A percentile compares a stretch with the other conserved stretches of the same genome.
Conservation (phyloP, 2,329 filamentous ascomycete species). For the Penicillium sclerotigenum region DNA sequence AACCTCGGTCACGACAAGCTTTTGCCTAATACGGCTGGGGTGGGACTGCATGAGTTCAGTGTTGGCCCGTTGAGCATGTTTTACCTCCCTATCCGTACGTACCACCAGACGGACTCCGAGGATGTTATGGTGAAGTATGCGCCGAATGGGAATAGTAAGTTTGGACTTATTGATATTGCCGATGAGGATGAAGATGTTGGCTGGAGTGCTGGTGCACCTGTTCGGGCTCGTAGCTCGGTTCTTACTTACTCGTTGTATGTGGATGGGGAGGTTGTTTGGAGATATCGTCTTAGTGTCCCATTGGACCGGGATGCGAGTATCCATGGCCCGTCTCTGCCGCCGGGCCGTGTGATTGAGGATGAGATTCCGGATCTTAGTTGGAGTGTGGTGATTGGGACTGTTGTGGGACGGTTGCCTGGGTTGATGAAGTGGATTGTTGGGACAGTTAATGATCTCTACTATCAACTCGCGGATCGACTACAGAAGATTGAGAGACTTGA, state of each 20-base stretch:
- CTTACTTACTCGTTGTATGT: constrained; percentile 79
- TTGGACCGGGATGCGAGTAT: constrained; percentile 15
- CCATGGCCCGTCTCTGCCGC: constrained; percentile 20
- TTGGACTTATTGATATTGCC: constrained; percentile 77
- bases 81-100: constrained; percentile 80
- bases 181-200: constrained; percentile 51
- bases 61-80: constrained; percentile 92
- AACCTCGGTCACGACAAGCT: constrained; percentile 16
- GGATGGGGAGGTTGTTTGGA: constrained; percentile 78
- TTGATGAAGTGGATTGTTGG: constrained; percentile 8
- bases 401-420: constrained; percentile 22
- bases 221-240: constrained; percentile 50
- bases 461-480: constrained; percentile 17
- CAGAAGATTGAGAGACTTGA: constrained; percentile 16
- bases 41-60: constrained; percentile 77
- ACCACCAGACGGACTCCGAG: constrained; percentile 73
- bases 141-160: constrained; percentile 83
- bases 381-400: constrained; percentile 20
- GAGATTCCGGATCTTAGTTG: constrained; percentile 17
- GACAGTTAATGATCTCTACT: constrained; percentile 13
- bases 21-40: constrained; percentile 24
- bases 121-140: constrained; percentile 82
- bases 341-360: constrained; percentile 36
- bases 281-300: constrained; percentile 42
- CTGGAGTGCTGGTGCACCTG: constrained; percentile 9